Evolutionary conservation across 2,329 filamentous ascomycete genomes (phyloP).

Genomic region (Xylaria sp.): DNA sequence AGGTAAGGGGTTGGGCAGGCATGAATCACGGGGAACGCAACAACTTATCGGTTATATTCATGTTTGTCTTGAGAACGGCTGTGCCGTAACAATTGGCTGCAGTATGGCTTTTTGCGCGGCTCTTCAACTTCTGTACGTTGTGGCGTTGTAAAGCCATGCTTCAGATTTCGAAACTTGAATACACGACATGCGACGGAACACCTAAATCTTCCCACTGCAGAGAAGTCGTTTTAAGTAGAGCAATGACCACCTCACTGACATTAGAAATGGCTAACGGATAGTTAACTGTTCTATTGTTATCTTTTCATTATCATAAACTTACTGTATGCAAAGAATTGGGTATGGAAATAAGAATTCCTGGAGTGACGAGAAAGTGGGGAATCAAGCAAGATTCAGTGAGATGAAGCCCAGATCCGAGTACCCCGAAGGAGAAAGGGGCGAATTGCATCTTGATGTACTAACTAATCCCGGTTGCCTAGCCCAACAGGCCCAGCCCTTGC

Average conservation of each 20-base stretch:
- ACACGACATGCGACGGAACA: constrained; percentile 21
- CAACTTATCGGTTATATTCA: constrained; percentile 13
- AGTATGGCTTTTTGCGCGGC: not conserved
- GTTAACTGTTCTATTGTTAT: no score
- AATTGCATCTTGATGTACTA: no score
- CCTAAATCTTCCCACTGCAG: constrained; percentile 18
- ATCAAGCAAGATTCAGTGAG: not conserved
- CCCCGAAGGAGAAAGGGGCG: constrained; percentile 25
- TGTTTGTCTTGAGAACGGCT: not conserved
- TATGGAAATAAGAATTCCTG: no score
- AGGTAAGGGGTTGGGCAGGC: constrained; percentile 10
- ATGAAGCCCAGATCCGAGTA: constrained; percentile 16
- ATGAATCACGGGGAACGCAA: constrained; percentile 3
- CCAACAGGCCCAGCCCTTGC: constrained; percentile 6
- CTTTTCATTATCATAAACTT: no score
- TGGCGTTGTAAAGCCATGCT: not conserved
- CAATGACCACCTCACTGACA: no score
- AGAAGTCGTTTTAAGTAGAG: no score
- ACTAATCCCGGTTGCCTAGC: no score
- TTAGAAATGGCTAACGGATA: no score
- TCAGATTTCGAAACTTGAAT: not conserved
- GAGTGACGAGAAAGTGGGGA: not conserved
- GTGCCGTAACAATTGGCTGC: not conserved
- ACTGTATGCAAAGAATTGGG: no score
- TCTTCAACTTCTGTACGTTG: not conserved